Base-by-base conservation (phyloP, 129 eudicot species). In the Scalesia atractyloides region DNA sequence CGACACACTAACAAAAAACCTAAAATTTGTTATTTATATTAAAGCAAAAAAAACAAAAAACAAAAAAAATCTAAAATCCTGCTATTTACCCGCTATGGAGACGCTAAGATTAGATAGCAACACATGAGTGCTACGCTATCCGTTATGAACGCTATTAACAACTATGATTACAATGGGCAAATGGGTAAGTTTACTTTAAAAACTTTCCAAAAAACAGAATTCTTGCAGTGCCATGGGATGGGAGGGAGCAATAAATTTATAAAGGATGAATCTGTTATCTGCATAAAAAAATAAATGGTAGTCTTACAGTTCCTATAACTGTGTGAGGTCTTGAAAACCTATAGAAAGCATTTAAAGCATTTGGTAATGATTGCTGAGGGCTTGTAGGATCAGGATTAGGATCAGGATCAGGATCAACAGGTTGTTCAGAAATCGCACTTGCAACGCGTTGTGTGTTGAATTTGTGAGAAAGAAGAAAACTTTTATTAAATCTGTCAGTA, bases 261-360 rank as follows among this genome's bases (percentile, higher is more conserved):
- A 61, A 20, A 58, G 44, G 65, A 70, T 8, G 26, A 64, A 26
- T 22, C 10, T 70, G 10, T 54, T 15, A 39, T 12, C 46, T 57
- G 53, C 9, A 61, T 11, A 5, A 30, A 37, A 44, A 61, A 44
- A 1, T n/a, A n/a, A n/a, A 17, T 17, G 69, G 49, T 67, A 76
- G 81, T 79, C 82, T 84, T 84, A 94, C 99, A 17, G 99, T 94
- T 83, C 99, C 99, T 76, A 90, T 90, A 73, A 94, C n/a, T 9
- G 99, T 94, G 71, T 94, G 99, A 81, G 99, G 99, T 73, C 99
- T 81, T 43, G 99, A 94, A 82, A 94, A 94, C 76, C 92, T 82
- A 82, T 90, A 86, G 80, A 94, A 94, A 78, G 97, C 99, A 82
- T 90, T 79, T 41, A 88, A 59, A 20, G 85, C 86, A 62, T 78